Evolutionary conservation across 208 protist species (phyloP).

Genomic region (Tritrichomonas musculus): DNA sequence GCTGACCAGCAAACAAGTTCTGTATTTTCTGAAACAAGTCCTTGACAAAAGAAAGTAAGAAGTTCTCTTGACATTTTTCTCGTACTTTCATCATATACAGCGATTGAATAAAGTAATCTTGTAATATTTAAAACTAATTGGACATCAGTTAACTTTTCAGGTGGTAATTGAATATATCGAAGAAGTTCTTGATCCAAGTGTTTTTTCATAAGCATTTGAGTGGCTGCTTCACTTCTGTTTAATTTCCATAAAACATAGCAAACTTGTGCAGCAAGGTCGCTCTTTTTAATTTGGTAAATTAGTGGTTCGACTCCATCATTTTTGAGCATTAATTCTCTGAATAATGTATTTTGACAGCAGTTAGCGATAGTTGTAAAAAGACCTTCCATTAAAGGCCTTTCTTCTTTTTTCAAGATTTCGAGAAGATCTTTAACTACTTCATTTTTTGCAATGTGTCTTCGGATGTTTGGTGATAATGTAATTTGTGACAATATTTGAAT

Average conservation of each 20-base stretch:
- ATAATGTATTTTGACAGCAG: background rate
- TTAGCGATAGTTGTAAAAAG: conserved; percentile 24
- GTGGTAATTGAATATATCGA: background rate
- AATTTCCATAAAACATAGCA: background rate
- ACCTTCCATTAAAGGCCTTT: background rate
- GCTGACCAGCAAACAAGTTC: background rate
- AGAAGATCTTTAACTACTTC: background rate
- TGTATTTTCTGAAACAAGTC: background rate
- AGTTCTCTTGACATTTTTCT: background rate
- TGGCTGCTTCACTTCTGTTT: background rate
- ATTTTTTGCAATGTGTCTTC: background rate
- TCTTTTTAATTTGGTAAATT: conserved; percentile 6
- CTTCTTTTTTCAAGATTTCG: background rate
- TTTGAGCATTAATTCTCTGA: background rate
- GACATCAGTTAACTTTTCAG: too few species aligned
- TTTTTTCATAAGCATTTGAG: background rate
- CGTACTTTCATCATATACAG: background rate
- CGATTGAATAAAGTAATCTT: background rate
- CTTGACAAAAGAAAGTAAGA: conserved; percentile 5
- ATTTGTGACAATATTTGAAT: background rate
- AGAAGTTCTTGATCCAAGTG: background rate
- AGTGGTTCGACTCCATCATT: background rate
- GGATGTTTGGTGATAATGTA: background rate
- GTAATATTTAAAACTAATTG: background rate
- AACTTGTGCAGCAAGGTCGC: background rate